Evolutionary conservation across 805 yeast species (phyloP).

Genomic region (Metschnikowia similis): DNA sequence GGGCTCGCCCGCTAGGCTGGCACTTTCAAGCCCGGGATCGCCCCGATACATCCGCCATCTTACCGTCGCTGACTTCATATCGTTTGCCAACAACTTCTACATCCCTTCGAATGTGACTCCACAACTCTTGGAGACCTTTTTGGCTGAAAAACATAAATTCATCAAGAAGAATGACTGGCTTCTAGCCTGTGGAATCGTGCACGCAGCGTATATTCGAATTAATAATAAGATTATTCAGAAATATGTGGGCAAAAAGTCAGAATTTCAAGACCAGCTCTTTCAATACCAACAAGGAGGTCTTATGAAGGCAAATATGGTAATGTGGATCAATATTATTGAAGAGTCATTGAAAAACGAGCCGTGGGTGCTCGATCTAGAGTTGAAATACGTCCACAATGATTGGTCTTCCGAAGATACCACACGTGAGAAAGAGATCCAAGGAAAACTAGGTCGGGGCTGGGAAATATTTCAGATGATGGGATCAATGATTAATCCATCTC

Average conservation of each 20-base stretch:
- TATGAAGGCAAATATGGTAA: conserved; percentile 44
- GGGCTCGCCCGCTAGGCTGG: conserved; percentile 7
- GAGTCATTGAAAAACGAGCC: conserved; percentile 51
- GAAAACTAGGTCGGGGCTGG: conserved; percentile 32
- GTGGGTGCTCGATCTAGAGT: conserved; percentile 59
- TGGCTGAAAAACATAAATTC: conserved; percentile 47
- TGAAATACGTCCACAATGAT: conserved; percentile 35
- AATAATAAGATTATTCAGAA: conserved; percentile 43
- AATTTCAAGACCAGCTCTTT: conserved; percentile 49
- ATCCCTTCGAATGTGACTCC: conserved; percentile 52
- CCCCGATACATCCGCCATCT: conserved; percentile 19
- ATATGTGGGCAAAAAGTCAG: conserved; percentile 47
- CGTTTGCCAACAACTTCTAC: conserved; percentile 60
- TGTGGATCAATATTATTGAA: conserved; percentile 52
- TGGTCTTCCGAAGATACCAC: conserved; percentile 20
- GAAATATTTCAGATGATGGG: conserved; percentile 29
- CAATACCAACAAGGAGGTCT: conserved; percentile 51
- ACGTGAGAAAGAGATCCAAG: conserved; percentile 23
- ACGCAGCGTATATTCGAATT: conserved; percentile 54
- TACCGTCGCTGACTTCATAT: conserved; percentile 32
- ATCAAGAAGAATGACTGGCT: conserved; percentile 61
- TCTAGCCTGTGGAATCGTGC: conserved; percentile 60
- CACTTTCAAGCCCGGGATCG: neutral
- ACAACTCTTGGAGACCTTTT: conserved; percentile 47
- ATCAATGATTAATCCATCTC: conserved; percentile 31